These are phyloP conservation scores for Ustilago crameri DNA, from an alignment of 1,284 basidiomycete species.

Conservation along the genomic window DNA sequence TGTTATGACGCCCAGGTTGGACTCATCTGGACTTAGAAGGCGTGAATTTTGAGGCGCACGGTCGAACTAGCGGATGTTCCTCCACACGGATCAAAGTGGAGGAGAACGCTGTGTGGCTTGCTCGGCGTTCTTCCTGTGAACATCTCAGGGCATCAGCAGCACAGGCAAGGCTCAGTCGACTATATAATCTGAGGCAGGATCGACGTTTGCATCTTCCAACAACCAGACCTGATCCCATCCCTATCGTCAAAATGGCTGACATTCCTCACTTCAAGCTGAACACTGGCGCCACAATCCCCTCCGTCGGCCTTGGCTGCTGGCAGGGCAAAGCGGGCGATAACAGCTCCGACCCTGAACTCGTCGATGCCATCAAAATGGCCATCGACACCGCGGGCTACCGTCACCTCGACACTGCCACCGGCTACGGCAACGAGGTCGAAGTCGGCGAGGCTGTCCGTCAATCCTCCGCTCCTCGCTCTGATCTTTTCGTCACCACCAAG, in stretches of 20 bases:
- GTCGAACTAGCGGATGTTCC: no score
- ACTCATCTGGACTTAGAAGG: no score
- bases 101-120: no score
- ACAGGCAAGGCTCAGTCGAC: no score
- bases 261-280: constrained; percentile 50
- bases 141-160: no score
- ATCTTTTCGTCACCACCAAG: constrained; percentile 87
- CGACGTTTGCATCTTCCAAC: no score
- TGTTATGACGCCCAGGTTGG: no score
- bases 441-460: constrained; percentile 81
- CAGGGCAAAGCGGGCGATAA: constrained; percentile 50
- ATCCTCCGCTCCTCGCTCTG: constrained; percentile 78
- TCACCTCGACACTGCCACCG: constrained; percentile 54
- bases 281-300: constrained; percentile 52
- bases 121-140: no score
- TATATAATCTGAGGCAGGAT: no score
- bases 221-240: no score
- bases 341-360: constrained; percentile 30
- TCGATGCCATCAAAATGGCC: constrained; percentile 24
- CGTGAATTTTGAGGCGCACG: no score
- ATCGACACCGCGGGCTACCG: constrained; percentile 53
- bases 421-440: constrained; percentile 79
- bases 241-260: constrained; percentile 24
- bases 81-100: no score
- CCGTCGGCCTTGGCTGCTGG: constrained; percentile 58